Conservation (phyloP, 1,284 basidiomycete genomes). For the Takashimella koratensis region DNA sequence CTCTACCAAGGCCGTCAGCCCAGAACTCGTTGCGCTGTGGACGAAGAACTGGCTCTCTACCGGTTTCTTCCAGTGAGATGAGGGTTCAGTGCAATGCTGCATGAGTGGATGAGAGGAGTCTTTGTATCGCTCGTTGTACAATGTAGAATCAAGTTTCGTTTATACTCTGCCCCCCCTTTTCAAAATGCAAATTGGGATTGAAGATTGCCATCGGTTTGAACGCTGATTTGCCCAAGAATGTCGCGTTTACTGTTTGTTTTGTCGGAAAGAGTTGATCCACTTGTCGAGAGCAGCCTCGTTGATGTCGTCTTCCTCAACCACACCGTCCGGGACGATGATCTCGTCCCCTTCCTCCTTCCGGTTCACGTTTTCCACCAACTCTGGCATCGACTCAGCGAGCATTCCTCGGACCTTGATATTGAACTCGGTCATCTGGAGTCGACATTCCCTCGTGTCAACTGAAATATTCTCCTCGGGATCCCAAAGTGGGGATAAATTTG, state of each 20-base stretch:
- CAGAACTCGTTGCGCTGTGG: conserved; percentile 36
- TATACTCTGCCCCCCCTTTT: too few species aligned
- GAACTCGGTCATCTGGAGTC: conserved; percentile 35
- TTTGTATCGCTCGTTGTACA: too few species aligned
- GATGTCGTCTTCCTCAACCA: background rate
- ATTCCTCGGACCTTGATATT: conserved; percentile 27
- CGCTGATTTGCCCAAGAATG: too few species aligned
- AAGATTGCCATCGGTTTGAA: too few species aligned
- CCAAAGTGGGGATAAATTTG: background rate
- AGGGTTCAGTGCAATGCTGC: too few species aligned
- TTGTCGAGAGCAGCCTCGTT: background rate
- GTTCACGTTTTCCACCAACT: conserved; percentile 13
- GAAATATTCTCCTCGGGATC: too few species aligned
- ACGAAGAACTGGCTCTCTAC: conserved; percentile 32
- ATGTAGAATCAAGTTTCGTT: too few species aligned
- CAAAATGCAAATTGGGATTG: too few species aligned
- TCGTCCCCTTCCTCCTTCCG: conserved; percentile 2
- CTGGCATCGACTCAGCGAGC: conserved; percentile 28
- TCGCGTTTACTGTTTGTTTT: too few species aligned
- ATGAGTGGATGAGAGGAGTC: too few species aligned
- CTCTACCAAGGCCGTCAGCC: conserved; percentile 14
- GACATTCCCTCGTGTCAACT: background rate
- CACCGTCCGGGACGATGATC: background rate
- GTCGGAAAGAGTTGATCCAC: background rate
- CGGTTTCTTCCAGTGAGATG: conserved; percentile 37